Conservation (phyloP, 768 basidiomycete genomes). For the Hirschioporus abietinus region DNA sequence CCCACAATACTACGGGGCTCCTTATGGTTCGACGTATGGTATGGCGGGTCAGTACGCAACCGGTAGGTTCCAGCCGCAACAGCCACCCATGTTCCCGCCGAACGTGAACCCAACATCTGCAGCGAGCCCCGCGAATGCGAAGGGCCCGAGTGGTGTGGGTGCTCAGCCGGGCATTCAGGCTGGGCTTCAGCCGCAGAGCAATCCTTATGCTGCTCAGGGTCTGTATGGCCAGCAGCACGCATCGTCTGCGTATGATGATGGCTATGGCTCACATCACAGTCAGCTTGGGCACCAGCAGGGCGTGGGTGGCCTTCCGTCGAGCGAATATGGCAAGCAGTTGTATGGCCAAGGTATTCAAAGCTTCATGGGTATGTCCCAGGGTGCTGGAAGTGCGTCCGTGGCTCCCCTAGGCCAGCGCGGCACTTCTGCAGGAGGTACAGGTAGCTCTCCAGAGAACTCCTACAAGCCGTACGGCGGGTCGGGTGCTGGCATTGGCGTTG, state of each 20-base stretch:
- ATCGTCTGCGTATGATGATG: slow-evolving; percentile 43
- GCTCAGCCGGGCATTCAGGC: slow-evolving; percentile 28
- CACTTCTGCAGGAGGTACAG: slow-evolving; percentile 29
- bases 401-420: slow-evolving; percentile 38
- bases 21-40: slow-evolving; percentile 54
- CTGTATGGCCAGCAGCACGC: slow-evolving; percentile 64
- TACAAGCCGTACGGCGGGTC: slow-evolving; percentile 64
- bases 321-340: slow-evolving; percentile 38
- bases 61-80: slow-evolving; percentile 30
- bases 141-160: slow-evolving; percentile 50
- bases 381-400: slow-evolving; percentile 35
- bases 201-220: slow-evolving; percentile 52
- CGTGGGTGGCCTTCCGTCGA: slow-evolving; percentile 32
- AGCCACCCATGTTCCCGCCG: slow-evolving; percentile 70
- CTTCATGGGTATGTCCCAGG: slow-evolving; percentile 61
- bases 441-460: slow-evolving; percentile 60
- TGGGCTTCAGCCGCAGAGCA: slow-evolving; percentile 16
- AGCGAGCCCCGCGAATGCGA: slow-evolving; percentile 62
- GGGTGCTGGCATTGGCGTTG: slow-evolving; percentile 20
- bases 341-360: slow-evolving; percentile 57
- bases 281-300: slow-evolving; percentile 33
- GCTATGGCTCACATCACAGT: slow-evolving; percentile 45
- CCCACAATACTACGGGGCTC: slow-evolving; percentile 63
- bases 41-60: slow-evolving; percentile 64
- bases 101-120: slow-evolving; percentile 63